These are phyloP conservation scores for Verticillium dahliae DNA, from an alignment of 2,329 filamentous ascomycete species.

Conservation along the genomic window DNA sequence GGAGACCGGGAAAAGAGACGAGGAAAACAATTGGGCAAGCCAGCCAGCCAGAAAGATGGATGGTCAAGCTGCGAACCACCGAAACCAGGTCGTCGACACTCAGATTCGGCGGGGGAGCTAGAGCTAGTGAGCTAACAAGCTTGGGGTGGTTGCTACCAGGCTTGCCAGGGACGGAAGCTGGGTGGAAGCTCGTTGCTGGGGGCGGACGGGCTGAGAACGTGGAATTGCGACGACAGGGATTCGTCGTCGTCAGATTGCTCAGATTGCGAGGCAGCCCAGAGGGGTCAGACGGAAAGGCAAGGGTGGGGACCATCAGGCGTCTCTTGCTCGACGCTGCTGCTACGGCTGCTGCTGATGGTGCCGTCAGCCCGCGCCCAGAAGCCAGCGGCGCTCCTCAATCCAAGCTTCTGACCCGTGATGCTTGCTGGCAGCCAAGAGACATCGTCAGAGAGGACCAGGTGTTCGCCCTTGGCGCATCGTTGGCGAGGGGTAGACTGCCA, in stretches of 20 bases:
- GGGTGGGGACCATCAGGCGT: neutral
- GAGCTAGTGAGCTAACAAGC: neutral
- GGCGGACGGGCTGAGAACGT: neutral
- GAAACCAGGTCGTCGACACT: neutral
- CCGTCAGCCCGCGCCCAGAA: too few species aligned
- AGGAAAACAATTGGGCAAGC: neutral
- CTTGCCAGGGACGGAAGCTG: neutral
- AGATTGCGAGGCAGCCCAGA: neutral
- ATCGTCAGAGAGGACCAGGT: neutral
- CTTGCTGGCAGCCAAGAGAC: neutral
- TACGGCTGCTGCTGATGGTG: too few species aligned
- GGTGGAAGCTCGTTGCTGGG: neutral
- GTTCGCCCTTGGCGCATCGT: neutral
- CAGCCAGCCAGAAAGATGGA: neutral
- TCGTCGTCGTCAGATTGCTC: neutral
- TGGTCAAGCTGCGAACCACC: neutral
- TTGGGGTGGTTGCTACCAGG: neutral
- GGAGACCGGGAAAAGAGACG: neutral
- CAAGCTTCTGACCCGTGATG: neutral
- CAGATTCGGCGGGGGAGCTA: neutral
- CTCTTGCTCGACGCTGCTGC: neutral
- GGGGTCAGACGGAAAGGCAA: too few species aligned
- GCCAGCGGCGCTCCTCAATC: neutral
- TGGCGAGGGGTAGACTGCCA: neutral
- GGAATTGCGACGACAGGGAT: neutral